phyloP scores from a whole-genome alignment of 2,329 filamentous ascomycete species.

The Tolypocladium guangdongense region DNA sequence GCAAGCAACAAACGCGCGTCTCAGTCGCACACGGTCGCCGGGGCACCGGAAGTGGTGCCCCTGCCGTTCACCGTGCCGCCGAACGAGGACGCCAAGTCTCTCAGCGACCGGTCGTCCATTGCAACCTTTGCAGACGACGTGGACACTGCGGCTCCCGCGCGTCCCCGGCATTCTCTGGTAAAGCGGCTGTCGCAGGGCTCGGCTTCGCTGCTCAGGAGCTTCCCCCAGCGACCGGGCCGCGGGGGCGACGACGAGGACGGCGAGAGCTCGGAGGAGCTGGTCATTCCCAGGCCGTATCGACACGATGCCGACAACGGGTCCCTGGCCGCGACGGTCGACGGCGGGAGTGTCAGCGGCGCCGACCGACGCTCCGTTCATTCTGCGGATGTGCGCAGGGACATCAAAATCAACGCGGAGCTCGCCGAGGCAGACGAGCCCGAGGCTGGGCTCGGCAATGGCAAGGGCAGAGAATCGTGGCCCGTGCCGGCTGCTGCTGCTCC shows the following conservation, averaged over 20 bases:
- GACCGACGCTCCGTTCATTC: conserved; percentile 19
- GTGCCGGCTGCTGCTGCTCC: background rate
- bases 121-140: conserved; percentile 59
- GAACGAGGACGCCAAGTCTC: conserved; percentile 25
- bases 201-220: conserved; percentile 28
- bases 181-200: conserved; percentile 40
- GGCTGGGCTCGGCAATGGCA: background rate
- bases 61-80: conserved; percentile 53
- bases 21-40: conserved; percentile 16
- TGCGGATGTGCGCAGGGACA: conserved; percentile 15
- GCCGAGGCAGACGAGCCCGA: conserved; percentile 7
- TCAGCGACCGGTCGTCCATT: conserved; percentile 51
- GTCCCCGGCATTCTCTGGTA: conserved; percentile 26
- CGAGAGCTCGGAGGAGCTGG: conserved; percentile 36
- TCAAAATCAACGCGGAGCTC: conserved; percentile 30
- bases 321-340: conserved; percentile 47
- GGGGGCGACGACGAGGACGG: conserved; percentile 12
- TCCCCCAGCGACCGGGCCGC: conserved; percentile 26
- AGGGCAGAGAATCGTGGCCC: no score
- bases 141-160: conserved; percentile 19
- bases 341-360: conserved; percentile 32
- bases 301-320: conserved; percentile 37
- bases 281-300: conserved; percentile 21
- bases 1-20: conserved; percentile 7
- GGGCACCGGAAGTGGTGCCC: conserved; percentile 43